phyloP scores from a whole-genome alignment of 495 filamentous ascomycete species.

The Mytilinidion resinicola region DNA sequence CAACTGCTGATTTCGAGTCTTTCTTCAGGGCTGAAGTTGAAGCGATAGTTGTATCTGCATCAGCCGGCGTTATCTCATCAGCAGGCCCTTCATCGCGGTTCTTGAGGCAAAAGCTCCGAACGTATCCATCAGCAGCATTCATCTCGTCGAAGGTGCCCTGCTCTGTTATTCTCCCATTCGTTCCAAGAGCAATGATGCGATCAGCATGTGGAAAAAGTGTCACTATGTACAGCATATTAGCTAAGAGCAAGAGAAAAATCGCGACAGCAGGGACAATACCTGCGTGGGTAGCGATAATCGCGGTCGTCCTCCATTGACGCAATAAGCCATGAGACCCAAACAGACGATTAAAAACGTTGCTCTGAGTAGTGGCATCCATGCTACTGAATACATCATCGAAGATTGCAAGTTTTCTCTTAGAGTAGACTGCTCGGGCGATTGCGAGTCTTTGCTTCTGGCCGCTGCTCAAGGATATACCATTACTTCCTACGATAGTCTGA shows the following conservation, averaged over 20 bases:
- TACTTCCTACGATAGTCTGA: slow-evolving; percentile 19
- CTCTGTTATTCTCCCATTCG: slow-evolving; percentile 15
- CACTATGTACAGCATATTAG: no score
- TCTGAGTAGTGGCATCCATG: slow-evolving; percentile 22
- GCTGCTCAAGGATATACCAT: slow-evolving; percentile 23
- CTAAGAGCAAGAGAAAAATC: no score
- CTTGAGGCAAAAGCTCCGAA: background rate
- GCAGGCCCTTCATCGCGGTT: no score
- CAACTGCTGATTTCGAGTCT: no score
- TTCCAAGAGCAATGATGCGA: slow-evolving; percentile 16
- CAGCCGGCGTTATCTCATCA: no score
- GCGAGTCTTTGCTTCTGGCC: slow-evolving; percentile 31
- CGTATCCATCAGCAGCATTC: slow-evolving; percentile 2
- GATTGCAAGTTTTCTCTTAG: slow-evolving; percentile 35
- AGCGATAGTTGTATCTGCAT: no score
- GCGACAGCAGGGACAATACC: background rate
- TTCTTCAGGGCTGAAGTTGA: no score
- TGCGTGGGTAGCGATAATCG: background rate
- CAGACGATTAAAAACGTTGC: background rate
- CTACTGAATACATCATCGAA: slow-evolving; percentile 39
- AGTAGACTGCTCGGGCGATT: slow-evolving; percentile 33
- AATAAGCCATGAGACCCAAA: background rate
- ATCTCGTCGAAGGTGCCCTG: slow-evolving; percentile 18
- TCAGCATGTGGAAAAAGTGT: slow-evolving; percentile 8
- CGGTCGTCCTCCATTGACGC: background rate